Percentiles rank a stretch among this genome's conserved stretches.
Evolutionary conservation across 306 rosid species (phyloP).

Genomic region (Casuarina cunninghamiana): DNA sequence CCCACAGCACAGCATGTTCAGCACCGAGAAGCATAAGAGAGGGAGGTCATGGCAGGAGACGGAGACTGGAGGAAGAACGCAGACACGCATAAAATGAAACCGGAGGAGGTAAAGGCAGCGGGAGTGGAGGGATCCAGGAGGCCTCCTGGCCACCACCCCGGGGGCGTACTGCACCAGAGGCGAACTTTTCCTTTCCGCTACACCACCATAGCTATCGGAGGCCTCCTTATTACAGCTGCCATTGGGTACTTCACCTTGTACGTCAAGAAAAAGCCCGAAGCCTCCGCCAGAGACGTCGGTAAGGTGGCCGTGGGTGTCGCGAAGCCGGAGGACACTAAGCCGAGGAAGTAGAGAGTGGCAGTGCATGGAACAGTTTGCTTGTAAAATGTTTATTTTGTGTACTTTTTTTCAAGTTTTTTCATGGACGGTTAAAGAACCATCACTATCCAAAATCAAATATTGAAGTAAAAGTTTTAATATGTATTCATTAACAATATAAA

Average conservation of each 20-base stretch:
- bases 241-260: constrained; percentile 55
- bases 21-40: not conserved
- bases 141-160: constrained; percentile 55
- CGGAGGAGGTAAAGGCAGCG: constrained; percentile 53
- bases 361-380: not conserved
- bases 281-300: constrained; percentile 62
- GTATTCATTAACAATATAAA: no score
- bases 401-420: not conserved
- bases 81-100: constrained; percentile 61
- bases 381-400: not conserved
- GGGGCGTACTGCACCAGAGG: constrained; percentile 66
- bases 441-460: no score
- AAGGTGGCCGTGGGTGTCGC: constrained; percentile 56
- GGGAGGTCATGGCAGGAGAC: constrained; percentile 34
- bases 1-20: not conserved
- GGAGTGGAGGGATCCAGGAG: constrained; percentile 70
- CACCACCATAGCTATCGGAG: constrained; percentile 38
- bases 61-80: constrained; percentile 61
- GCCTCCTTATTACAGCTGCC: constrained; percentile 43
- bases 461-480: no score
- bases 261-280: constrained; percentile 62
- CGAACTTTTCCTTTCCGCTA: constrained; percentile 47
- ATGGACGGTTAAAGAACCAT: no score
- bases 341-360: constrained; percentile 39
- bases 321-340: constrained; percentile 49